These are phyloP conservation scores for Dryas drummondii DNA, from an alignment of 306 rosid genomes.

Conservation along the genomic window DNA sequence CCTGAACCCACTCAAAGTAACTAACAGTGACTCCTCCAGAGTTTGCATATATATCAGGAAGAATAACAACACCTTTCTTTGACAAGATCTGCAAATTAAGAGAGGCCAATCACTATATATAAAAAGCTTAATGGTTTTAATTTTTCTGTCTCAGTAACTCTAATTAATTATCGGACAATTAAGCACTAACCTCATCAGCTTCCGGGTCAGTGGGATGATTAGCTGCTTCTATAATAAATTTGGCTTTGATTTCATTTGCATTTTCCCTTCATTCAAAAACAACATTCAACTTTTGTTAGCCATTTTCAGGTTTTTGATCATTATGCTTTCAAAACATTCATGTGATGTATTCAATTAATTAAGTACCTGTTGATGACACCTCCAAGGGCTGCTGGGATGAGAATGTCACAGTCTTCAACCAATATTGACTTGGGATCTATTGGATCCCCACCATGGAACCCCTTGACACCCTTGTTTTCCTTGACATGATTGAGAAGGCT, in stretches of 20 bases:
- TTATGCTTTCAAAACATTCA: not conserved
- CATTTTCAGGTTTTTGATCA: not conserved
- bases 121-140: not conserved
- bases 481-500: slow-evolving; percentile 58
- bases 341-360: no score
- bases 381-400: slow-evolving; percentile 95
- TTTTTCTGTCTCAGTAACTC: not conserved
- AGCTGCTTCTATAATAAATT: slow-evolving; percentile 87
- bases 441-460: slow-evolving; percentile 67
- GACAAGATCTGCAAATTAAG: slow-evolving; percentile 61
- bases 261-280: slow-evolving; percentile 56
- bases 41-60: slow-evolving; percentile 95
- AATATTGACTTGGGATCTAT: slow-evolving; percentile 59
- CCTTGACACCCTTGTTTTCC: slow-evolving; percentile 62
- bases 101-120: not conserved
- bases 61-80: slow-evolving; percentile 76
- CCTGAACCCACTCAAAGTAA: slow-evolving; percentile 99
- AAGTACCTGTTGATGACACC: slow-evolving; percentile 78
- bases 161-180: slow-evolving; percentile 3
- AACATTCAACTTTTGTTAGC: not conserved
- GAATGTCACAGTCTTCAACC: slow-evolving; percentile 80
- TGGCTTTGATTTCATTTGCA: slow-evolving; percentile 79
- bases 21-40: slow-evolving; percentile 98
- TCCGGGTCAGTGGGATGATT: slow-evolving; percentile 96
- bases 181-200: slow-evolving; percentile 73